Evolutionary conservation across 768 basidiomycete species (phyloP), one percentile per base, ranked within the genome.

Genomic region (Infundibulicybe gibba): DNA sequence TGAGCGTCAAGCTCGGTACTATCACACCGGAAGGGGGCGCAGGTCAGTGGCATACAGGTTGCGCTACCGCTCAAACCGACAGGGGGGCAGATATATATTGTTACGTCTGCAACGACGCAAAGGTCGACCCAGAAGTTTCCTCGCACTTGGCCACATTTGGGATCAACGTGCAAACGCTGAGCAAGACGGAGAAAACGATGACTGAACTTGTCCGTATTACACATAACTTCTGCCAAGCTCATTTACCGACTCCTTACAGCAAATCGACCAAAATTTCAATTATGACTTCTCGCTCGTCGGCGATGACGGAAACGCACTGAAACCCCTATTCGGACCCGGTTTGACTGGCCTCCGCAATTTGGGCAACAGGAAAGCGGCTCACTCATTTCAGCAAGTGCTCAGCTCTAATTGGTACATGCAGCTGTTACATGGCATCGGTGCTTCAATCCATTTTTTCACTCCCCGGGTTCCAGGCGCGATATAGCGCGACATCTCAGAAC

Each of bases 361-460:
- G 2, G 97, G 95, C 1, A 98, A 98, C 65, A 93, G 87, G 71
- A 65, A 50, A 25, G 48, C 47, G 5, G 3, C 37, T 6, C 14
- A 8, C 8, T 2, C 14, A 19, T 49, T 6, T 41, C 21, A 16
- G 3, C 32, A 17, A 20, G 13, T 32, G 3, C 31, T 12, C 31
- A 25, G 45, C n/a, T 41, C 34, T 3, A 20, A 12, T 20, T 44
- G 31, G 39, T 21, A 43, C 17, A 21, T 21, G 14, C 50, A 93
- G 94, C 61, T 99, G 95, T 64, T 99, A 99, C 70, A 95, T 99
- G 85, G 91, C 94, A 1, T 97, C 94, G 0, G 85, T 92, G 10
- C 65, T 98, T 0, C 95, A 98, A 66, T 79, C 82, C 0, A 53
- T 97, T 1, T 95, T 97, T 69, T 72, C 92, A 2, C 77, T 98